Base-by-base conservation (phyloP, 176 grass and related monocot genomes). In the Aegilops speltoides region DNA sequence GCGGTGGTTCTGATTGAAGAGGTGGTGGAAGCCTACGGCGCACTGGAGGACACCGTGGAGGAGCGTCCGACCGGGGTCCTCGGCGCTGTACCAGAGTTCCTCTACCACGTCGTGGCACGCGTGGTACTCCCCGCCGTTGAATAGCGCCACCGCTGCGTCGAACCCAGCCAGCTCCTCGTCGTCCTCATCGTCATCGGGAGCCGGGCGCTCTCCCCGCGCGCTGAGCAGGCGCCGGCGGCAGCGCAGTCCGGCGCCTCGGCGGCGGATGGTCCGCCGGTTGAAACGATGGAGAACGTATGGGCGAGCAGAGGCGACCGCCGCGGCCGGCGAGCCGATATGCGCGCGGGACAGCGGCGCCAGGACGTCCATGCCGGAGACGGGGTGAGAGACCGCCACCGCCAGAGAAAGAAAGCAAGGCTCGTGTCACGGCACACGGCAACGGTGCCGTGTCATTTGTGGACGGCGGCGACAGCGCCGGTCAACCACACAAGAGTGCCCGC, bases 1-100 rank as follows among this genome's bases (percentile, higher is more conserved):
- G 38, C 89, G 81, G 75, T 98, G 95, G 85, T 98, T 98, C 95
- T 95, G 91, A 88, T 90, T 93, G 89, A 98, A 93, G 68, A 98
- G 93, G 77, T 98, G 95, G 89, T 98, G 89, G 59, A 98, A 91
- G 1, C 87, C 95, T 41, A 95, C 93, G 81, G 93, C 87, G 87
- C 95, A 98, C 83, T 95, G 93, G 20, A 95, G 93, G 41, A 98
- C 0, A 13, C 87, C 93, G 34, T 98, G 95, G 77, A 98, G 91
- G 7, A 98, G 91, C 81, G 93, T 98, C 41, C 91, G 87, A 3
- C 62, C 77, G 33, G 95, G 95, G 64, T 95, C 93, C 59, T 95
- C 91, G 20, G 93, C 93, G 76, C 15, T 45, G 87, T 98, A 85
- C 95, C 95, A 98, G 59, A 98, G 88, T 85, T 98, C 95, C 86